These are phyloP conservation scores for Quercus cerris DNA, from an alignment of 306 rosid species.

Conservation along the genomic window DNA sequence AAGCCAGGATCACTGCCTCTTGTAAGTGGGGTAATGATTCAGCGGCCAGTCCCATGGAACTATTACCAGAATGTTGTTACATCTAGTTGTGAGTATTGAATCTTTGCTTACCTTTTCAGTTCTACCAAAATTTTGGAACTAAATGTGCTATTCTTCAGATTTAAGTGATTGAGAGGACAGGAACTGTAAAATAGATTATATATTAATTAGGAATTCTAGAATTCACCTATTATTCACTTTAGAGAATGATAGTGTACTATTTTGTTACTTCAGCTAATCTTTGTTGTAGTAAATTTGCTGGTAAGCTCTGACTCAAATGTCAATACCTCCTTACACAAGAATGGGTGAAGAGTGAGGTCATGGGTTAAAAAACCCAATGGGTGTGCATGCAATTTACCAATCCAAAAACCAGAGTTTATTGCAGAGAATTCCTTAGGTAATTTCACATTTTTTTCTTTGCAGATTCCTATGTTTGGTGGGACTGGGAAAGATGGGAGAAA, in stretches of 20 bases:
- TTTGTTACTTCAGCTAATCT: background rate
- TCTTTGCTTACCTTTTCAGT: constrained; percentile 4
- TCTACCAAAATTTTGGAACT: background rate
- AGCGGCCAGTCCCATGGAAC: constrained; percentile 87
- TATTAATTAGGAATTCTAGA: background rate
- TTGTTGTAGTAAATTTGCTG: background rate
- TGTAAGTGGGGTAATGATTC: constrained; percentile 55
- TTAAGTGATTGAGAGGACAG: background rate
- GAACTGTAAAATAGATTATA: background rate
- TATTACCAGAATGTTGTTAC: constrained; percentile 98
- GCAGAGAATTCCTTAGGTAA: background rate
- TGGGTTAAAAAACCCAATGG: too few relatives aligned
- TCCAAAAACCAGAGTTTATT: too few relatives aligned
- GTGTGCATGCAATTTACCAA: too few relatives aligned
- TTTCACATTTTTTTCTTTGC: constrained; percentile 18
- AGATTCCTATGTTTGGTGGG: constrained; percentile 99
- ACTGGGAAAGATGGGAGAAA: constrained; percentile 97
- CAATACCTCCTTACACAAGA: too few relatives aligned
- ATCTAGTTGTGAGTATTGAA: constrained; percentile 76
- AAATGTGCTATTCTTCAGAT: background rate
- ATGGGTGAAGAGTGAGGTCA: too few relatives aligned
- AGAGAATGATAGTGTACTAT: background rate
- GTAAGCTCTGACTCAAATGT: too few relatives aligned
- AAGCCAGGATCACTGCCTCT: constrained; percentile 75
- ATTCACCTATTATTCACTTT: background rate